These are phyloP conservation scores for Lactifluus hygrophoroides DNA, from an alignment of 768 basidiomycete species.

Conservation along the genomic window DNA sequence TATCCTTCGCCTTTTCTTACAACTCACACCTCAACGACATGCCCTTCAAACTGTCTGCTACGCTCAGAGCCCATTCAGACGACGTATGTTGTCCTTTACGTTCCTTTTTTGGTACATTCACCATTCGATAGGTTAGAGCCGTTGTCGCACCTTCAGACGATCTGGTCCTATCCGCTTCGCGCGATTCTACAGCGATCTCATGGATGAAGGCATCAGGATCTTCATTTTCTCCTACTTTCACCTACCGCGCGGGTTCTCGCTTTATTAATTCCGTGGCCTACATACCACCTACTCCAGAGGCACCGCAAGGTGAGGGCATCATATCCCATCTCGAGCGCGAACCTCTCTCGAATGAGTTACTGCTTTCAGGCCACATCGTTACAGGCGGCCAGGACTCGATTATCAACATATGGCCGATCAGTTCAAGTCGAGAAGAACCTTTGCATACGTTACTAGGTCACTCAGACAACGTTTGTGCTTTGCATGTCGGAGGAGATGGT, in stretches of 20 bases:
- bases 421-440: constrained; percentile 58
- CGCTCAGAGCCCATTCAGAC: constrained; percentile 57
- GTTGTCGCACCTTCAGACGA: constrained; percentile 67
- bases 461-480: constrained; percentile 79
- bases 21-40: constrained; percentile 29
- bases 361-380: constrained; percentile 51
- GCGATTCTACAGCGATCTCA: constrained; percentile 83
- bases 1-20: constrained; percentile 12
- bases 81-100: constrained; percentile 46
- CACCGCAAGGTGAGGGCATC: constrained; percentile 52
- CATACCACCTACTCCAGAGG: constrained; percentile 47
- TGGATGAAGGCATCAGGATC: constrained; percentile 56
- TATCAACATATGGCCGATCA: constrained; percentile 72
- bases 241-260: constrained; percentile 57
- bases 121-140: constrained; percentile 63
- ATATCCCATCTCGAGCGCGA: not conserved
- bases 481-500: constrained; percentile 62
- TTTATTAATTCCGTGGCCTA: constrained; percentile 80
- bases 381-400: constrained; percentile 87
- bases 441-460: constrained; percentile 82
- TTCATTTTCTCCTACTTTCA: constrained; percentile 45
- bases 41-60: constrained; percentile 73
- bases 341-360: constrained; percentile 17
- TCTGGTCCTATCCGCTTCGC: constrained; percentile 81
- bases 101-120: constrained; percentile 21